Conservation (phyloP, 352 stramenopile species). For the Aphanomyces euteiches region DNA sequence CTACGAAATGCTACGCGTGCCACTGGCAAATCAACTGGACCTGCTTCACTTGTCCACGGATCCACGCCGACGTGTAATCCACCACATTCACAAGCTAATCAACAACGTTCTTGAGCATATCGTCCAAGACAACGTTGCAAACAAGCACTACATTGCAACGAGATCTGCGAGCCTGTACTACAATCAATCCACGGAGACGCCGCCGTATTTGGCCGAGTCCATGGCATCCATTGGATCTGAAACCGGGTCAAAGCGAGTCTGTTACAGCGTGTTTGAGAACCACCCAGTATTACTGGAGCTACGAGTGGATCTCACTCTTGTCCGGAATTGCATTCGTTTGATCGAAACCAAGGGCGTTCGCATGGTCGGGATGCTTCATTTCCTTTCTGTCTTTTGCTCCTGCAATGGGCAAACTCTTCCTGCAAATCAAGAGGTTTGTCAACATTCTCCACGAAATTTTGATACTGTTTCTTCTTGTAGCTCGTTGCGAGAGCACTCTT, state of each 20-base stretch:
- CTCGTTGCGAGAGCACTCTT: constrained; percentile 15
- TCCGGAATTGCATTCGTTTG: background rate
- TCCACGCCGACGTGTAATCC: background rate
- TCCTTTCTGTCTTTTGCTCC: background rate
- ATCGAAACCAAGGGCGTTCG: constrained; percentile 14
- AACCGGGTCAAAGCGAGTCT: constrained; percentile 19
- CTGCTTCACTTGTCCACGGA: background rate
- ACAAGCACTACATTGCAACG: constrained; percentile 26
- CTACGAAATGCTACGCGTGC: constrained; percentile 24
- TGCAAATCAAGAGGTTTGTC: constrained; percentile 27
- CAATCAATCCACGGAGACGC: background rate
- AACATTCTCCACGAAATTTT: background rate
- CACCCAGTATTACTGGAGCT: background rate
- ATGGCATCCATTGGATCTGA: constrained; percentile 16
- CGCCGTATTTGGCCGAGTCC: constrained; percentile 12
- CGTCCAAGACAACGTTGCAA: constrained; percentile 1
- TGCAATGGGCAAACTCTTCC: constrained; percentile 6
- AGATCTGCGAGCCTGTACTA: background rate
- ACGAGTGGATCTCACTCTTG: background rate
- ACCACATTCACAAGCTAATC: constrained; percentile 15
- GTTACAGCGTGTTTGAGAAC: constrained; percentile 1
- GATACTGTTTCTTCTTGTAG: constrained; percentile 11
- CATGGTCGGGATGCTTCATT: constrained; percentile 9
- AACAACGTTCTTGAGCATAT: constrained; percentile 4
- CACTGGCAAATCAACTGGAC: background rate